phyloP scores from a whole-genome alignment of 768 basidiomycete genomes.

The Tephrocybe rancida region DNA sequence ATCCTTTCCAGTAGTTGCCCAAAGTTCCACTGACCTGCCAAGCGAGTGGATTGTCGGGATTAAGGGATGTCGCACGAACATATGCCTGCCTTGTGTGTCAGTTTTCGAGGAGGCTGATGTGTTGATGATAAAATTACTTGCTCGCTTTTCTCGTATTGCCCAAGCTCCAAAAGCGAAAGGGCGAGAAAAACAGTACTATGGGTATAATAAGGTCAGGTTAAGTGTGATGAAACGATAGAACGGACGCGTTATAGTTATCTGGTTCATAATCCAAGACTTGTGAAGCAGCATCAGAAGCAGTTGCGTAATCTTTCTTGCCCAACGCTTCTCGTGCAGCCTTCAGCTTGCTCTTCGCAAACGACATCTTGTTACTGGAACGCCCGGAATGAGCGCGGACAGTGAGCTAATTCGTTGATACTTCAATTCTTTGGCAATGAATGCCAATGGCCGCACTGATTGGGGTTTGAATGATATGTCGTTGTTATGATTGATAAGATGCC shows the following conservation, averaged over 20 bases:
- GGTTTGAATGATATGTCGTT: no score
- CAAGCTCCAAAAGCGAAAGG: constrained; percentile 76
- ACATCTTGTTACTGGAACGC: constrained; percentile 26
- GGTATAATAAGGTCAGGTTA: neutral
- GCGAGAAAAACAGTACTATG: constrained; percentile 84
- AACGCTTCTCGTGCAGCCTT: constrained; percentile 80
- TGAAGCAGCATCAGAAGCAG: constrained; percentile 66
- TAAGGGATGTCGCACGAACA: constrained; percentile 70
- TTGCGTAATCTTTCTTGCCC: constrained; percentile 70
- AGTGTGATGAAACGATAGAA: constrained; percentile 13
- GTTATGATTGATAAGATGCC: no score
- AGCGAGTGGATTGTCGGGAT: constrained; percentile 72
- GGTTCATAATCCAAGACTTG: constrained; percentile 76
- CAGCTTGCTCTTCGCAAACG: constrained; percentile 70
- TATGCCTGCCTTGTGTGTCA: constrained; percentile 58
- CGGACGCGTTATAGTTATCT: constrained; percentile 87
- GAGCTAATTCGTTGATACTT: no score
- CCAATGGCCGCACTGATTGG: no score
- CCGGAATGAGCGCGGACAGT: neutral
- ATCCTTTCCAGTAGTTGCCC: neutral
- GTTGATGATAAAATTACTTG: constrained; percentile 57
- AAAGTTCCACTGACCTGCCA: constrained; percentile 70
- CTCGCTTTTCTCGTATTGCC: constrained; percentile 75
- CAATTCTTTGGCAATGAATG: no score
- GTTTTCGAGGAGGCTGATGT: constrained; percentile 10